Evolutionary conservation across 495 filamentous ascomycete species (phyloP).

Genomic region (Aspergillus sclerotiicarbonarius): DNA sequence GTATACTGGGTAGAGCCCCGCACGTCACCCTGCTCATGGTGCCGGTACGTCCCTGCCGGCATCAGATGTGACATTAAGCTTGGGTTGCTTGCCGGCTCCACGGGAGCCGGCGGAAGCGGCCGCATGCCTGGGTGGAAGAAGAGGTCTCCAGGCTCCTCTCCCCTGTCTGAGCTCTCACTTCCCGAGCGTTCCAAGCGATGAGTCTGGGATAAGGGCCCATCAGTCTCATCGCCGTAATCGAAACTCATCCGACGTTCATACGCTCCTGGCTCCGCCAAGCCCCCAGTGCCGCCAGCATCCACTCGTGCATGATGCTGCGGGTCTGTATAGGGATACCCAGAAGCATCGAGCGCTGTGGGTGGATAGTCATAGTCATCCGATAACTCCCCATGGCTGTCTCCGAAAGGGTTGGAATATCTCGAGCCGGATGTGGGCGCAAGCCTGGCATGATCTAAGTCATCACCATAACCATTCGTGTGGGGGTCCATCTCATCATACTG

Average conservation of each 20-base stretch:
- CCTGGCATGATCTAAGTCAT: conserved; percentile 19
- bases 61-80: conserved; percentile 48
- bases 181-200: conserved; percentile 49
- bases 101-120: conserved; percentile 79
- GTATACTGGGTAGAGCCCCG: conserved; percentile 40
- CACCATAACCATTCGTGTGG: conserved; percentile 3
- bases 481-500: conserved; percentile 64
- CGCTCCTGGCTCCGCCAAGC: conserved; percentile 68
- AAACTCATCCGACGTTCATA: conserved; percentile 75
- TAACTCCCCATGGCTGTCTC: conserved; percentile 31
- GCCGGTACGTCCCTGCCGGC: conserved; percentile 56
- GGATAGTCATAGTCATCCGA: conserved; percentile 44
- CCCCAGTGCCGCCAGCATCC: conserved; percentile 83
- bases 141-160: conserved; percentile 73
- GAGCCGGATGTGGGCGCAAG: conserved; percentile 27
- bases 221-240: conserved; percentile 84
- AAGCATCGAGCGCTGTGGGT: conserved; percentile 42
- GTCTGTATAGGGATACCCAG: conserved; percentile 61
- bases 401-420: conserved; percentile 37
- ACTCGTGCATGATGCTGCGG: conserved; percentile 55
- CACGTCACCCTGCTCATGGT: conserved; percentile 36
- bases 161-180: conserved; percentile 53
- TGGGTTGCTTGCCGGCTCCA: conserved; percentile 44
- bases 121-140: conserved; percentile 90
- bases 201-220: conserved; percentile 47